These are phyloP conservation scores for Collybia sp. DNA, from an alignment of 768 basidiomycete species.

Conservation along the genomic window DNA sequence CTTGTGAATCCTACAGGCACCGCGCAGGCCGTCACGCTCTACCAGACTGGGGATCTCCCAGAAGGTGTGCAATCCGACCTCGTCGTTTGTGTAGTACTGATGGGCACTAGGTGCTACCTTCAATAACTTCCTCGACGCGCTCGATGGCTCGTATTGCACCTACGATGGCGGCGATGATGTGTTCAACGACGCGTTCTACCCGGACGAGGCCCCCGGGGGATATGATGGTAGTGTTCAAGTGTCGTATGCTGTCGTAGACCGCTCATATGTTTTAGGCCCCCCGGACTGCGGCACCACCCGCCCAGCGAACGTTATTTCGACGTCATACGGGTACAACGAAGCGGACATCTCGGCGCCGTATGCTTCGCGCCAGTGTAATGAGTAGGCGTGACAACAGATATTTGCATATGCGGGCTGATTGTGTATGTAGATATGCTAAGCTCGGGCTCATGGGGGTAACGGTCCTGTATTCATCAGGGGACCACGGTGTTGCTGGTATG, in stretches of 20 bases:
- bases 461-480: conserved; percentile 53
- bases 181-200: conserved; percentile 27
- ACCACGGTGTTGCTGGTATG: conserved; percentile 45
- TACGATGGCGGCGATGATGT: conserved; percentile 38
- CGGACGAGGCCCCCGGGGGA: conserved; percentile 21
- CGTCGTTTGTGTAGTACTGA: not conserved
- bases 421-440: conserved; percentile 30
- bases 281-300: conserved; percentile 30
- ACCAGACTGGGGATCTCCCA: conserved; percentile 35
- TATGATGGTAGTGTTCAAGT: conserved; percentile 19
- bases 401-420: not conserved
- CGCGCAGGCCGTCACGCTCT: conserved; percentile 29
- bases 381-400: conserved; percentile 10
- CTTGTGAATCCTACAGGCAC: conserved; percentile 25
- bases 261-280: conserved; percentile 8
- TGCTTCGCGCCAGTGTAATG: conserved; percentile 36
- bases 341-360: conserved; percentile 30
- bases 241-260: not conserved
- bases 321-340: conserved; percentile 38
- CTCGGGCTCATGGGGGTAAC: conserved; percentile 59
- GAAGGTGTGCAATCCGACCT: conserved; percentile 18
- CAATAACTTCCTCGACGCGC: conserved; percentile 40
- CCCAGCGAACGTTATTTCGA: conserved; percentile 36
- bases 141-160: conserved; percentile 35
- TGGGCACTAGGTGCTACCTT: conserved; percentile 29